Conservation (phyloP, 208 protist species). For the Acanthamoeba castellanii region DNA sequence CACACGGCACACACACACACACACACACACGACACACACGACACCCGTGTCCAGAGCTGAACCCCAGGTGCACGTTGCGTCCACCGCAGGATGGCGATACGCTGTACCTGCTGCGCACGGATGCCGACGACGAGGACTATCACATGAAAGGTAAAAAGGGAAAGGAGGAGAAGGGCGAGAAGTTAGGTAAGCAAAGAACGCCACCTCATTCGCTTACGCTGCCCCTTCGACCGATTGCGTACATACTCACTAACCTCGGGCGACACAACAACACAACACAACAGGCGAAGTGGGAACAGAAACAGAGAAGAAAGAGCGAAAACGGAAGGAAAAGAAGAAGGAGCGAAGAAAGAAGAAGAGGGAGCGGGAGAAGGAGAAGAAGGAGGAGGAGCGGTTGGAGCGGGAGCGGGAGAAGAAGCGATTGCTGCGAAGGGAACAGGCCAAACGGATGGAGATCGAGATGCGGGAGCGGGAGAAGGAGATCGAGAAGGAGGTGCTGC, state of each 20-base stretch:
- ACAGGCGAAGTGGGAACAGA: neutral
- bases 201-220: too few relatives aligned
- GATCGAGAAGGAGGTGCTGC: neutral
- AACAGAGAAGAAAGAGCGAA: conserved; percentile 5
- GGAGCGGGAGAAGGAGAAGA: conserved; percentile 13
- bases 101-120: conserved; percentile 12
- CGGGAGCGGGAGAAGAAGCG: neutral
- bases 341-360: conserved; percentile 39
- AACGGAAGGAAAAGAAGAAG: conserved; percentile 18
- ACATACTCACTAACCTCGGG: too few relatives aligned
- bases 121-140: conserved; percentile 32
- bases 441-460: neutral
- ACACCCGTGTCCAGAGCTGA: too few relatives aligned
- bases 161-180: conserved; percentile 15
- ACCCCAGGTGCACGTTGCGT: too few relatives aligned
- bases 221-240: too few relatives aligned
- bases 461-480: conserved; percentile 1
- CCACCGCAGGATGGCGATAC: neutral
- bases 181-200: neutral
- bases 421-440: neutral
- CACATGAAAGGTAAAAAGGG: neutral
- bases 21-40: too few relatives aligned
- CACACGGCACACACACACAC: too few relatives aligned
- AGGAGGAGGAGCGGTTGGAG: conserved; percentile 4
- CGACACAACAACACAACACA: neutral